phyloP scores from a whole-genome alignment of 2,329 filamentous ascomycete species.

The Colletotrichum cuscutae region DNA sequence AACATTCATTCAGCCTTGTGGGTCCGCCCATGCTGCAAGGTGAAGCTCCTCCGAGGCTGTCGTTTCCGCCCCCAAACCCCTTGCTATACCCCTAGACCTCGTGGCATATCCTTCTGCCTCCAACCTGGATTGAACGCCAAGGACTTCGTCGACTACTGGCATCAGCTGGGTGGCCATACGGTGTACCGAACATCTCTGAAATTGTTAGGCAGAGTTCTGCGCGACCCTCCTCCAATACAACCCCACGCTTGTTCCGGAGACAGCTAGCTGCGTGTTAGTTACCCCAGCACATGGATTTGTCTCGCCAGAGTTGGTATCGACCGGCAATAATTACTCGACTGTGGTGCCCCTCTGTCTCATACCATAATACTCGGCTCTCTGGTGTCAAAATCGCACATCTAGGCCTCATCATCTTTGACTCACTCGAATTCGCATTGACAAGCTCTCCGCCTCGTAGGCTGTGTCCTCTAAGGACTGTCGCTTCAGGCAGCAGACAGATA shows the following conservation, averaged over 20 bases:
- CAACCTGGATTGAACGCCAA: not conserved
- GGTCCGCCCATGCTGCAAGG: slow-evolving; percentile 8
- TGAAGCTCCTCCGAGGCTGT: not conserved
- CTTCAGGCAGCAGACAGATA: not conserved
- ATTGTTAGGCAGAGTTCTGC: not conserved
- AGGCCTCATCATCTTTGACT: not conserved
- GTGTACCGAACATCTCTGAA: not conserved
- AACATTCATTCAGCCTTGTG: slow-evolving; percentile 28
- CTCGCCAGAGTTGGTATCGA: not conserved
- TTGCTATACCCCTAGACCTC: not conserved
- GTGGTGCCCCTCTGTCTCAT: not conserved
- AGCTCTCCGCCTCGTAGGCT: not conserved
- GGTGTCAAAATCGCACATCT: not conserved
- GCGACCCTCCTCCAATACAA: not conserved
- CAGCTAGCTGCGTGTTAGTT: not conserved
- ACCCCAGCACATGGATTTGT: not conserved
- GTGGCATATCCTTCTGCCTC: not conserved
- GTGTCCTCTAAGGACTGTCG: not conserved
- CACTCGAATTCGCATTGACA: not conserved
- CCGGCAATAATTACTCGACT: not conserved
- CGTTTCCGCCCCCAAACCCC: not conserved
- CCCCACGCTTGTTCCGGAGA: not conserved
- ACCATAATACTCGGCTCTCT: not conserved
- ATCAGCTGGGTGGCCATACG: no score
- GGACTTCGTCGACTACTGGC: not conserved